Percentiles rank a stretch among this genome's conserved stretches.
phyloP scores from a whole-genome alignment of 2,329 filamentous ascomycete genomes.

The Cercospora canescens region DNA sequence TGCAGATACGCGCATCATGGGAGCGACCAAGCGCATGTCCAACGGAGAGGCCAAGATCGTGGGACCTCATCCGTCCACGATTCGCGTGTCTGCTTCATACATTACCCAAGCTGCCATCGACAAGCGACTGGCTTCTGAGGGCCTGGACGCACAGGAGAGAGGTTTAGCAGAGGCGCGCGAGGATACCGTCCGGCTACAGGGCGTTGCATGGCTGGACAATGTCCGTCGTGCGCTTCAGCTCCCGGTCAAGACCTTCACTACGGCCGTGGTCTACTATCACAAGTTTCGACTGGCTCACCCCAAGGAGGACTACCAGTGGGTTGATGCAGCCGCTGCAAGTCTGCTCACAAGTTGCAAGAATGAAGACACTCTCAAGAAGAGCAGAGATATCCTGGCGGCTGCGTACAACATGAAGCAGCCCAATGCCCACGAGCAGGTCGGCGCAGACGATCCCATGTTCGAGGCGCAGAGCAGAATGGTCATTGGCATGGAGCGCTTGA shows the following conservation, averaged over 20 bases:
- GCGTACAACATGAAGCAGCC: constrained; percentile 80
- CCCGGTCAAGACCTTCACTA: constrained; percentile 90
- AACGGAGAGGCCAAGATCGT: constrained; percentile 37
- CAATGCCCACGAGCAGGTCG: constrained; percentile 62
- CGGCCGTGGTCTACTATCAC: constrained; percentile 90
- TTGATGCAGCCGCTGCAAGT: constrained; percentile 80
- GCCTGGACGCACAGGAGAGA: constrained; percentile 66
- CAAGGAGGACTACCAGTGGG: constrained; percentile 71
- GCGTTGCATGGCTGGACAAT: constrained; percentile 84
- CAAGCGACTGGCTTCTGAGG: constrained; percentile 60
- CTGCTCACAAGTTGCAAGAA: constrained; percentile 95
- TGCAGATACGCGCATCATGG: constrained; percentile 24
- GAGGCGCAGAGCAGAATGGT: constrained; percentile 77
- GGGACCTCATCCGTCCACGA: constrained; percentile 62
- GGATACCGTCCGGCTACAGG: constrained; percentile 77
- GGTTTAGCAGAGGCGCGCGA: constrained; percentile 61
- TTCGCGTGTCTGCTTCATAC: constrained; percentile 71
- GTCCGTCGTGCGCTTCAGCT: constrained; percentile 77
- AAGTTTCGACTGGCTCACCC: constrained; percentile 84
- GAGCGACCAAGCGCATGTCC: constrained; percentile 33
- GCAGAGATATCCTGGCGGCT: constrained; percentile 85
- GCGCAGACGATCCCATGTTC: constrained; percentile 81
- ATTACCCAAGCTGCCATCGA: constrained; percentile 80
- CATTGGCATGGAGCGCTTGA: constrained; percentile 85
- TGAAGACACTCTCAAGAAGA: constrained; percentile 97